Evolutionary conservation across 2,329 filamentous ascomycete genomes (phyloP), one percentile per base, ranked within the genome.

Genomic region (Colletotrichum liriopes): DNA sequence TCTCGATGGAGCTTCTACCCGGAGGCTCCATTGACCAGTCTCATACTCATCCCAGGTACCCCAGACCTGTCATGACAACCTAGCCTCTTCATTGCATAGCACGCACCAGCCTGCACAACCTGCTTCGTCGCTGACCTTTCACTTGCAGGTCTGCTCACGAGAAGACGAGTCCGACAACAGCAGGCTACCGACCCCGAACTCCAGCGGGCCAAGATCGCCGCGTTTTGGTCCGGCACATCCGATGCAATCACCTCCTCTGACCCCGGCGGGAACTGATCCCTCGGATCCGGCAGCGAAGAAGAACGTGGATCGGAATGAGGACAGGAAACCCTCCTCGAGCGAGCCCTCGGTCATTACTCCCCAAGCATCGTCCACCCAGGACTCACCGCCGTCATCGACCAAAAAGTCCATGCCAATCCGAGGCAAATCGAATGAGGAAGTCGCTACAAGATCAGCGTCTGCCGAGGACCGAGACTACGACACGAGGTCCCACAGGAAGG

Each of bases 171-270:
- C 87, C 8, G 90, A 91, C 64, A 85, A 91, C 67, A 93, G 90
- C 78, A 88, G 90, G 72, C 86, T 91, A 69, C 86, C 90, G 51
- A 92, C 91, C 66, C 92, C 91, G 63, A 90, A 83, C 74, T 91
- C 92, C 74, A 91, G 91, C 65, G 86, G 86, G 71, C 89, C 87
- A 76, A 87, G 89, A 73, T 95, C 93, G 69, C 91, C 93, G 39
- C 88, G 87, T 79, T 85, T 90, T 51, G 93, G 92, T 74, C 92
- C 93, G 72, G 88, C 89, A 73, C 90, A 92, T 71, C 90, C 93
- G 69, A 89, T 97, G 84, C 93, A 96, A 76, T 97, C 95, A 14
- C 96, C 96, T 75, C 95, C 95, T 52, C 88, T 98, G 64, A 98
- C 95, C 16, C 96, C 96, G 23, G 92, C 94, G 66, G 95, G 92